Evolutionary conservation across 441 rosid genomes (phyloP).

Genomic region (Populus hybrid): DNA sequence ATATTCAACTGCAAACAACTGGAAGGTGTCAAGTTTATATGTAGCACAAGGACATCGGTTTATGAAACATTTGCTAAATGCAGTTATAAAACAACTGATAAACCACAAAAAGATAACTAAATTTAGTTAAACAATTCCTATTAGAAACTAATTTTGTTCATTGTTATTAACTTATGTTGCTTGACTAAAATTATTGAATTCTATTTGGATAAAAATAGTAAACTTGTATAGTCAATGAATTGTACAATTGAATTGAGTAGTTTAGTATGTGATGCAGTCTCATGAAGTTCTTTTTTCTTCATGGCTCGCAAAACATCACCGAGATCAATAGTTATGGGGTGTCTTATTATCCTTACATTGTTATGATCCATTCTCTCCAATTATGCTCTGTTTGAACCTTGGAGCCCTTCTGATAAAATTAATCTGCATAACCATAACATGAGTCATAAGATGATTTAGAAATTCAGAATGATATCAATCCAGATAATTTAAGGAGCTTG

Average conservation of each 20-base stretch:
- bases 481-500: too few species aligned
- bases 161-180: background rate
- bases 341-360: background rate
- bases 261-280: background rate
- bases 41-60: slow-evolving; percentile 93
- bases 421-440: too few species aligned
- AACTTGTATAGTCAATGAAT: background rate
- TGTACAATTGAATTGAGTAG: background rate
- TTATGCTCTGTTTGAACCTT: background rate
- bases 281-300: slow-evolving; percentile 5
- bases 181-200: background rate
- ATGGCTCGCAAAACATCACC: slow-evolving; percentile 2
- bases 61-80: slow-evolving; percentile 51
- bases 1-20: slow-evolving; percentile 78
- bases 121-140: background rate
- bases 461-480: too few species aligned
- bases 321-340: background rate
- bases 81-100: too few species aligned
- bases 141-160: background rate
- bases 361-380: slow-evolving; percentile 4
- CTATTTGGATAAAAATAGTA: background rate
- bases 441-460: too few species aligned
- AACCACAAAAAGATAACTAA: background rate
- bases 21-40: slow-evolving; percentile 99
- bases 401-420: too few species aligned